phyloP scores from a whole-genome alignment of 106 monocot genomes.

The Dioscorea dumetorum region DNA sequence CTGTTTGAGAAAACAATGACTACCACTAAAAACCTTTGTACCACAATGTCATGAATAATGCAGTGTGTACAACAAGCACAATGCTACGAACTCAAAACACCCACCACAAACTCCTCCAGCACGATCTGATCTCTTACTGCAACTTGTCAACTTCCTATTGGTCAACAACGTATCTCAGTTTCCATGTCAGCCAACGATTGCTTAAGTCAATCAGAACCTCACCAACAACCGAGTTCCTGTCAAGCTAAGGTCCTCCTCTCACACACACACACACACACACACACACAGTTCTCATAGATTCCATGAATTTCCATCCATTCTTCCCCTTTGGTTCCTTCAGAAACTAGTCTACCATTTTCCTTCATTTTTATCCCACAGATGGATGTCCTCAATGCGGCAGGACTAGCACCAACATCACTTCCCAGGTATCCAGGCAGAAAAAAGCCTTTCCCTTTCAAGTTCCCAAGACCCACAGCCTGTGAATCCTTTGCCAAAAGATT shows the following conservation, averaged over 20 bases:
- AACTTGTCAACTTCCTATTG: constrained; percentile 24
- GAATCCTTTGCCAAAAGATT: constrained; percentile 6
- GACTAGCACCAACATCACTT: constrained; percentile 33
- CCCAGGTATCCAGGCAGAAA: constrained; percentile 24
- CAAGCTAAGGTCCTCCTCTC: constrained; percentile 1
- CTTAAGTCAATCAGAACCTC: neutral
- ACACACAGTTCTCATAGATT: neutral
- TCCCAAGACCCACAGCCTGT: constrained; percentile 15
- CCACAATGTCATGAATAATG: too few species aligned
- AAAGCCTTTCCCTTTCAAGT: constrained; percentile 23
- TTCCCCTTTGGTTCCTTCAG: neutral
- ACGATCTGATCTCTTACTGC: constrained; percentile 11
- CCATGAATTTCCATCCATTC: neutral
- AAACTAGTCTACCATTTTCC: constrained; percentile 3
- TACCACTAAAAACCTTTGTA: too few species aligned
- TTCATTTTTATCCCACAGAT: constrained; percentile 27
- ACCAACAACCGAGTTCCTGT: neutral
- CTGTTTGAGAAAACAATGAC: too few species aligned
- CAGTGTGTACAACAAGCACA: too few species aligned
- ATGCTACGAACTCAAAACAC: too few species aligned
- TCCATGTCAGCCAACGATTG: constrained; percentile 12
- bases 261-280: too few species aligned
- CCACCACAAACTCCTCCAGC: neutral
- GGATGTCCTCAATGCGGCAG: constrained; percentile 73
- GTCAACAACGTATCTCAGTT: neutral